phyloP scores from a whole-genome alignment of 441 rosid species.

The Lepidium campestre region DNA sequence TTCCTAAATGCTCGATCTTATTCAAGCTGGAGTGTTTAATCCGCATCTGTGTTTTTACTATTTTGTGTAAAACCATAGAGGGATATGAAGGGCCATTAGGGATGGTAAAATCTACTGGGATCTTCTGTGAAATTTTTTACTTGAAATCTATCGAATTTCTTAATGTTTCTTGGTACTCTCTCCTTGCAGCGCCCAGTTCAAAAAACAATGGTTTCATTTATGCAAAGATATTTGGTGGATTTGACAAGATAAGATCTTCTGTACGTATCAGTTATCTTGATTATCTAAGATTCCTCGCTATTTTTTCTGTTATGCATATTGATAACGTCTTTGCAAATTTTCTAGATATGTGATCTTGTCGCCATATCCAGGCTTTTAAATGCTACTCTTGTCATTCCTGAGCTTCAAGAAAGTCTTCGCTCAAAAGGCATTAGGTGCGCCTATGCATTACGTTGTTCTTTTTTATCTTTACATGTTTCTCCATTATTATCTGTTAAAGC shows the following conservation, averaged over 20 bases:
- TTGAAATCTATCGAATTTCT: background rate
- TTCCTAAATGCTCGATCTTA: background rate
- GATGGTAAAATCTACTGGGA: background rate
- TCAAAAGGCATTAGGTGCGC: conserved; percentile 88
- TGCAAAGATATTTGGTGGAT: conserved; percentile 94
- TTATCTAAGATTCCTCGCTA: background rate
- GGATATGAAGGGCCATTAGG: background rate
- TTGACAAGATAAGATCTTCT: conserved; percentile 83
- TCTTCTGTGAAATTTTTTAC: background rate
- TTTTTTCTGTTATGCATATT: conserved; percentile 31
- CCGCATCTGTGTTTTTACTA: background rate
- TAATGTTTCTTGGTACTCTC: background rate
- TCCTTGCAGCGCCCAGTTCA: conserved; percentile 56
- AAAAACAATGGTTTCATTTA: conserved; percentile 68
- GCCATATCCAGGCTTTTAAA: conserved; percentile 99
- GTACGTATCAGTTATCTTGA: conserved; percentile 41
- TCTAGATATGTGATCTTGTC: conserved; percentile 99
- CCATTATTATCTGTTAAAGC: conserved; percentile 4
- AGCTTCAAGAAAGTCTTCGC: conserved; percentile 86
- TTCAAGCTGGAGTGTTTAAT: background rate
- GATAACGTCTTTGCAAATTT: conserved; percentile 64
- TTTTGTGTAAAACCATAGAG: background rate
- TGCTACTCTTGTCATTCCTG: conserved; percentile 99
- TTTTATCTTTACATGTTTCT: conserved; percentile 6
- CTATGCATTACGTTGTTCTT: background rate